Conservation (phyloP, 2,329 filamentous ascomycete genomes). For the Penicillium sumatraense region DNA sequence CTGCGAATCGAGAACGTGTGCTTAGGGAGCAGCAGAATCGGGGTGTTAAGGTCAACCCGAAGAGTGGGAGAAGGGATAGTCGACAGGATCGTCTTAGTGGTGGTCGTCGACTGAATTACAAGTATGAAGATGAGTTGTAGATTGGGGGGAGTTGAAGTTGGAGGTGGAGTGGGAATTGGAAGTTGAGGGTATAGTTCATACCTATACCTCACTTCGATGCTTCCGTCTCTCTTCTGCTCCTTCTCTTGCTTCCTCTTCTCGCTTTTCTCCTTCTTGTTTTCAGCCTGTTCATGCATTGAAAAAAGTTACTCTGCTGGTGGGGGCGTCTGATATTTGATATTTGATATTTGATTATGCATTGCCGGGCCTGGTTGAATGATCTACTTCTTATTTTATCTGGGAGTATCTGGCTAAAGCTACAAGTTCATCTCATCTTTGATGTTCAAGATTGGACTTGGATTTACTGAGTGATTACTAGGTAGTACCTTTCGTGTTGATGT, state of each 20-base stretch:
- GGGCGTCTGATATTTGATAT: constrained; percentile 2
- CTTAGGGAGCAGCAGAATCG: constrained; percentile 69
- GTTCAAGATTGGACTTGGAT: too few species aligned
- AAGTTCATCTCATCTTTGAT: too few species aligned
- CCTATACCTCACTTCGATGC: too few species aligned
- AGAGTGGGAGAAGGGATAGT: constrained; percentile 37
- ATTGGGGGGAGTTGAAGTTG: too few species aligned
- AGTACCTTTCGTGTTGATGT: too few species aligned
- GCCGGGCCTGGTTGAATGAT: background rate
- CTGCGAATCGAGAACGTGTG: constrained; percentile 64
- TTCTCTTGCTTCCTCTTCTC: background rate
- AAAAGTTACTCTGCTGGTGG: constrained; percentile 10
- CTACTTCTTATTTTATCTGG: background rate
- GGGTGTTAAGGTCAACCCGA: constrained; percentile 41
- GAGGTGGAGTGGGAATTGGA: too few species aligned
- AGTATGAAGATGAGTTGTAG: constrained; percentile 52
- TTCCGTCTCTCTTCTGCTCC: background rate
- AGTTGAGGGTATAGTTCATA: too few species aligned
- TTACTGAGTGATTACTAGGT: too few species aligned
- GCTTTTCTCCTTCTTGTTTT: background rate
- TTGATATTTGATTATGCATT: background rate
- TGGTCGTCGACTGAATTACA: constrained; percentile 51
- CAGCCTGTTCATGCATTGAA: background rate
- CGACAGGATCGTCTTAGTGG: constrained; percentile 37
- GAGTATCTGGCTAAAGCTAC: background rate